A percentile compares a stretch with the other conserved stretches of the same genome.
Evolutionary conservation across 2,329 filamentous ascomycete species (phyloP).

Genomic region (Aschersonia sp.): DNA sequence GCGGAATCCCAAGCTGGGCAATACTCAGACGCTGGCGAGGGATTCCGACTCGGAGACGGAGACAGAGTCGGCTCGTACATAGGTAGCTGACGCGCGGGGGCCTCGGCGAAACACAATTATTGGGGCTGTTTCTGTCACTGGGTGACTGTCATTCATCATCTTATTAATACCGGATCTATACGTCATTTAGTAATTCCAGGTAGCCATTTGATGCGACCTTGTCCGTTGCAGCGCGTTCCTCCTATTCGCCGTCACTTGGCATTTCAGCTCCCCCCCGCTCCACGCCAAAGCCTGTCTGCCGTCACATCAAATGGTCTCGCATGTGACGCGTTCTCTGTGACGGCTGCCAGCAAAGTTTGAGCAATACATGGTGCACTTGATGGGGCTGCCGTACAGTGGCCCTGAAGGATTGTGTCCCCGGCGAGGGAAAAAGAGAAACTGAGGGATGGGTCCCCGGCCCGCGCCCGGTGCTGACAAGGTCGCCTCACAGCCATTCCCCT

Average conservation of each 20-base stretch:
- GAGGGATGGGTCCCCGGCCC: no score
- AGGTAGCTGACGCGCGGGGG: background rate
- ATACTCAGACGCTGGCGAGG: slow-evolving; percentile 27
- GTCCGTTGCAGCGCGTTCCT: background rate
- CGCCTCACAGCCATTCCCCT: no score
- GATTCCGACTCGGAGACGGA: slow-evolving; percentile 9
- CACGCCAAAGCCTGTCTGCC: background rate
- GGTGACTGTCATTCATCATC: no score
- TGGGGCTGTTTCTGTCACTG: no score
- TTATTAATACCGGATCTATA: no score
- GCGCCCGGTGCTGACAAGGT: background rate
- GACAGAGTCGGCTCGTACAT: slow-evolving; percentile 2
- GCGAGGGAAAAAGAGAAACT: no score
- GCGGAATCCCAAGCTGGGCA: slow-evolving; percentile 30
- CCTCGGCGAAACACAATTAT: no score
- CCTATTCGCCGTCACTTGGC: background rate
- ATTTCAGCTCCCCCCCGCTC: background rate
- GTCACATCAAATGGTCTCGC: background rate
- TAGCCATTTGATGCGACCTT: background rate
- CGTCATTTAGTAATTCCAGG: no score
- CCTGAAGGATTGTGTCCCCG: background rate
- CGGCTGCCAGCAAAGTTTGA: background rate
- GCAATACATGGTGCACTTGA: background rate
- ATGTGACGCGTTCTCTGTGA: background rate
- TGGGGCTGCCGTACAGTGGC: background rate